These are phyloP conservation scores for Vararia minispora DNA, from an alignment of 768 basidiomycete genomes.

Conservation along the genomic window DNA sequence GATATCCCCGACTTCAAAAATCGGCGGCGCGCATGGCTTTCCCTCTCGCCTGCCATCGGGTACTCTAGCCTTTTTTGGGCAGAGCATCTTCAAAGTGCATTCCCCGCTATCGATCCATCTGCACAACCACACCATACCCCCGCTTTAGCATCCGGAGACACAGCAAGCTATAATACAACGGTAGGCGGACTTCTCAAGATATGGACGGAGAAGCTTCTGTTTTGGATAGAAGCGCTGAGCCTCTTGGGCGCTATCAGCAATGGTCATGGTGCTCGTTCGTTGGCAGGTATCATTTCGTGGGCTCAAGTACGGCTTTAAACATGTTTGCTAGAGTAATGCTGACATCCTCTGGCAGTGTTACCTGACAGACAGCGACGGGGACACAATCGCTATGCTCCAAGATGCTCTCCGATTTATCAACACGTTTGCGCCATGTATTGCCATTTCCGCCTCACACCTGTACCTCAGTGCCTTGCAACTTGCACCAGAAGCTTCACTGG, in stretches of 20 bases:
- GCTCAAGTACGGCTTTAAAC: too few relatives aligned
- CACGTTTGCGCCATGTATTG: too few relatives aligned
- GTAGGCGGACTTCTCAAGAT: neutral
- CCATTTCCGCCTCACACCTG: too few relatives aligned
- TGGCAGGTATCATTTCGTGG: too few relatives aligned
- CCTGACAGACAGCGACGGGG: too few relatives aligned
- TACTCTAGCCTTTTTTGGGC: conserved; percentile 1
- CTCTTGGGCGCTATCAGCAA: conserved; percentile 16
- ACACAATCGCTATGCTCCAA: too few relatives aligned
- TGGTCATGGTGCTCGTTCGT: conserved; percentile 1
- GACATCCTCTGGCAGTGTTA: too few relatives aligned
- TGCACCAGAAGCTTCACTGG: neutral
- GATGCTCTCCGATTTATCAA: too few relatives aligned
- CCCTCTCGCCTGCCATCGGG: neutral
- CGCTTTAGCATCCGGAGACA: neutral
- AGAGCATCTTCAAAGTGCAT: neutral
- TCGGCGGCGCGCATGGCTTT: neutral
- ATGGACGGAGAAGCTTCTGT: neutral
- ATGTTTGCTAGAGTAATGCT: too few relatives aligned
- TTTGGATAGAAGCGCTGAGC: neutral
- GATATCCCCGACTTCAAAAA: neutral
- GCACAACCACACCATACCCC: neutral
- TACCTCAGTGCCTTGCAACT: too few relatives aligned
- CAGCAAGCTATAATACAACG: neutral
- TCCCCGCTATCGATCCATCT: neutral